Evolutionary conservation across 2,329 filamentous ascomycete species (phyloP), one percentile per base, ranked within the genome.

Genomic region (Aureobasidium sp.): DNA sequence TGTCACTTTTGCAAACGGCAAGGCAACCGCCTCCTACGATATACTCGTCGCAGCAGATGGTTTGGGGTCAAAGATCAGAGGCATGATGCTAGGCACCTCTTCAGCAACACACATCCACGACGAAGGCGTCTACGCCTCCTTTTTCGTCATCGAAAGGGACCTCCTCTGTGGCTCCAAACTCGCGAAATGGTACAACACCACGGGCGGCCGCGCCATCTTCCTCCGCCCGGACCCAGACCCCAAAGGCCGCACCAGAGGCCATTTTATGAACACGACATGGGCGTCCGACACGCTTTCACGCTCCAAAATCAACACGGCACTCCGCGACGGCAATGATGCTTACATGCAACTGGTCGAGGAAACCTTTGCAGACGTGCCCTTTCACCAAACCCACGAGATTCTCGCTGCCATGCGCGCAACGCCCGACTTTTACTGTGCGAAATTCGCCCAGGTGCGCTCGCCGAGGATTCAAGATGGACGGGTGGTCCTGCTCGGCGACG

Each of bases 1-100:
- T 2, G 75, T 79, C 31, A 70, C 75, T 31, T 78, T 79, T 62
- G 64, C 69, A 15, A 76, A 75, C 43, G 69, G 73, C 27, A 63
- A 66, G 3, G 70, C 70, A 8, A 63, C 70, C 5, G 53, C 71
- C 4, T 65, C 73, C n/a, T 80, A 71, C 62, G 78, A 80, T 60
- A 73, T 81, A 3, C 74, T 81, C 17, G 74, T 81, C 13, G 78
- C 75, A 23, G 76, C 74, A 59, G 79, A 81, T 61, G 79, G 79
- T 1, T 68, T 76, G 11, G 76, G 72, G 1, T 81, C 79, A 3
- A 69, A 74, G 42, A 80, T 77, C 27, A 71, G 79, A 46, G 74
- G 76, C 2, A 70, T 80, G 9, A 76, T 74, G 15, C 67, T 79
- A 10, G 70, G 67, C 9, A 75, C 74, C 55, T 70, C 69, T 74